Conservation (phyloP, 169 alveolate genomes). For the Eimeria brunetti region DNA sequence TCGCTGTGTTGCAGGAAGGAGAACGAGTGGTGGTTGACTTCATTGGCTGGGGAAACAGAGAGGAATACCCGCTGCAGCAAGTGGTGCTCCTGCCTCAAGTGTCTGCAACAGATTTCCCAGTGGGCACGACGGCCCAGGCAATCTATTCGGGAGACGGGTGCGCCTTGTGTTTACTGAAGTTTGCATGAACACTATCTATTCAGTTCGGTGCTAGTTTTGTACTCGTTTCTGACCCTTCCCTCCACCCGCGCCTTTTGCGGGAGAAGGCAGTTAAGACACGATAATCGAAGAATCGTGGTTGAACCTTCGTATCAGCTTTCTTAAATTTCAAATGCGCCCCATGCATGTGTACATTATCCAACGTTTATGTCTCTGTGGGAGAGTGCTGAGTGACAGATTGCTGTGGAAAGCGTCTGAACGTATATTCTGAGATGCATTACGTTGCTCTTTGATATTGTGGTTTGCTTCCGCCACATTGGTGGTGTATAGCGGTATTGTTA, state of each 20-base stretch:
- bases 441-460: neutral
- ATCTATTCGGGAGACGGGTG: conserved; percentile 82
- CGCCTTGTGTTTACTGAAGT: neutral
- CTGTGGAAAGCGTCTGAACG: neutral
- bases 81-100: conserved; percentile 78
- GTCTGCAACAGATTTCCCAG: conserved; percentile 67
- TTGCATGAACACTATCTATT: neutral
- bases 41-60: conserved; percentile 80
- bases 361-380: neutral
- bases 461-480: neutral
- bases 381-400: neutral
- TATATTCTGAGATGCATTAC: neutral
- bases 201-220: neutral
- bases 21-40: conserved; percentile 80
- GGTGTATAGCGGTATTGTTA: neutral
- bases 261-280: neutral
- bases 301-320: neutral
- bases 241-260: neutral
- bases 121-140: conserved; percentile 78
- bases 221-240: neutral
- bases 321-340: neutral
- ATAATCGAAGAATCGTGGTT: neutral
- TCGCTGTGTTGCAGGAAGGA: conserved; percentile 64
- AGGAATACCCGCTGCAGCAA: conserved; percentile 77
- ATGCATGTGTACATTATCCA: neutral